phyloP scores from a whole-genome alignment of 352 stramenopile species.

The Blastocystis sp. region DNA sequence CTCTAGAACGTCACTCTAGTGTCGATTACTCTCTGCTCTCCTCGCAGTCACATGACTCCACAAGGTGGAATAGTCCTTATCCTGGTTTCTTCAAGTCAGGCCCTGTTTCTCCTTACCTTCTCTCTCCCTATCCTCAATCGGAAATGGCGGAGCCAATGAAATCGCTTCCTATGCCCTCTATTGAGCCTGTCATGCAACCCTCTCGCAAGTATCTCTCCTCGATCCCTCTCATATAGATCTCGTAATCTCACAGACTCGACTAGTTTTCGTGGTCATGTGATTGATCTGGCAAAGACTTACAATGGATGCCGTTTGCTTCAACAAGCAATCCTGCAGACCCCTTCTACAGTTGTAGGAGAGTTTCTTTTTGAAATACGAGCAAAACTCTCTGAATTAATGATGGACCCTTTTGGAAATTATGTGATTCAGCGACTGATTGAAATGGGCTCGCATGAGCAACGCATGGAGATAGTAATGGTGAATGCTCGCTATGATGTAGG shows the following conservation, averaged over 20 bases:
- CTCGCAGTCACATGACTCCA: not conserved
- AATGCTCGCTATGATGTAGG: not conserved
- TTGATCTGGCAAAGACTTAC: conserved; percentile 82
- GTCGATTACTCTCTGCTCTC: not conserved
- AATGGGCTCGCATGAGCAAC: conserved; percentile 78
- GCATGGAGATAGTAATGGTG: conserved; percentile 73
- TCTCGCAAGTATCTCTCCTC: not conserved
- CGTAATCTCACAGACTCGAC: not conserved
- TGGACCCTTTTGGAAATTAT: conserved; percentile 96
- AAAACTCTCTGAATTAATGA: conserved; percentile 90
- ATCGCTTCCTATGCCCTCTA: not conserved
- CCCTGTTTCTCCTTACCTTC: not conserved
- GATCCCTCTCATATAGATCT: not conserved
- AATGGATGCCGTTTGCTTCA: conserved; percentile 90
- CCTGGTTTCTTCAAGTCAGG: not conserved
- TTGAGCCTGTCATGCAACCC: not conserved
- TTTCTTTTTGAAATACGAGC: conserved; percentile 89
- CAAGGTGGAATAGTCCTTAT: not conserved
- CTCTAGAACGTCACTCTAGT: not conserved
- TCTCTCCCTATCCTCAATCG: not conserved
- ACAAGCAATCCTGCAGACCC: conserved; percentile 87
- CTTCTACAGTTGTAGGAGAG: conserved; percentile 77
- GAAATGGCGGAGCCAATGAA: not conserved
- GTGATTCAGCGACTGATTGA: conserved; percentile 96
- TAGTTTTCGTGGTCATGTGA: conserved; percentile 29